Conservation (phyloP, 345 rosid genomes). For the Salix brachista region DNA sequence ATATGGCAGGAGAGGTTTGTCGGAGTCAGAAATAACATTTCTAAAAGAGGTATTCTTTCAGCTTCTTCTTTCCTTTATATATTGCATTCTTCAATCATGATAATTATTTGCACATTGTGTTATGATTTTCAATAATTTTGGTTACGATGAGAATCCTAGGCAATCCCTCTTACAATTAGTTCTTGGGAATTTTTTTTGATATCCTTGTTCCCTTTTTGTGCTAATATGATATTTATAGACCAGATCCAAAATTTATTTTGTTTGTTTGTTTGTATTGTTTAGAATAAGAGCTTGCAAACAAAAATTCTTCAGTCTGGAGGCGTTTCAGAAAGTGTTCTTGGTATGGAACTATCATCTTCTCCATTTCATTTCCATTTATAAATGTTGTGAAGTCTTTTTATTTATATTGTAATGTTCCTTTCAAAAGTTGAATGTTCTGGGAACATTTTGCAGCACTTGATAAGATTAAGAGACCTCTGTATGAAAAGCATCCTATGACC, state of each 20-base stretch:
- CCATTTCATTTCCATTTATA: conserved; percentile 6
- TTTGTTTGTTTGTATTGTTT: conserved; percentile 7
- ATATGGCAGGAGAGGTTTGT: conserved; percentile 81
- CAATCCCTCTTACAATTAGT: background rate
- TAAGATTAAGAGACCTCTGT: conserved; percentile 78
- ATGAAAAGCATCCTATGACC: conserved; percentile 90
- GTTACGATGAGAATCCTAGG: background rate
- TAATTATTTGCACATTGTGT: conserved; percentile 1
- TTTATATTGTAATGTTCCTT: conserved; percentile 13
- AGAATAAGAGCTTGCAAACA: conserved; percentile 62
- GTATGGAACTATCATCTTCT: conserved; percentile 35
- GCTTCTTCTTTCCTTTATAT: conserved; percentile 12
- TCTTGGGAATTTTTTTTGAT: background rate
- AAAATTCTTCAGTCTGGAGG: conserved; percentile 66
- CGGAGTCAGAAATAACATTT: conserved; percentile 73
- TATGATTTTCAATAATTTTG: background rate
- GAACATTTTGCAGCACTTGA: conserved; percentile 63
- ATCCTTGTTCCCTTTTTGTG: background rate
- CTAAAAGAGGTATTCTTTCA: conserved; percentile 60
- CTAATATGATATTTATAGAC: background rate
- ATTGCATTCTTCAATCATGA: conserved; percentile 9
- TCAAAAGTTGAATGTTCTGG: background rate
- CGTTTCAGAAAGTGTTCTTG: conserved; percentile 57
- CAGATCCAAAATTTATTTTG: background rate
- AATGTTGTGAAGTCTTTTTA: conserved; percentile 6